These are phyloP conservation scores for Hansfordia pulvinata DNA, from an alignment of 2,329 filamentous ascomycete species.

Conservation along the genomic window DNA sequence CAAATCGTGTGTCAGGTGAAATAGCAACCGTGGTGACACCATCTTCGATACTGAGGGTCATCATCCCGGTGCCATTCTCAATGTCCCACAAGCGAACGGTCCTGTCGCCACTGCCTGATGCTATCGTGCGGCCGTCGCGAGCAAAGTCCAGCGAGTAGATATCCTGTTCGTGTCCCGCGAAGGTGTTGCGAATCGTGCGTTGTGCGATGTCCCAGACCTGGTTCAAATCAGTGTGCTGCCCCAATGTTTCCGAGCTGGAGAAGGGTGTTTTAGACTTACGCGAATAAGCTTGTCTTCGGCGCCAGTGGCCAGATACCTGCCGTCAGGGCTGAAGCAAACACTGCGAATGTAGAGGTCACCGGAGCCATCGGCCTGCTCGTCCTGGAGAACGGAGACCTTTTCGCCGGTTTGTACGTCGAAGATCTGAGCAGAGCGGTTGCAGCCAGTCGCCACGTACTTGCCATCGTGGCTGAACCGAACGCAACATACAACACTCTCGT, in stretches of 20 bases:
- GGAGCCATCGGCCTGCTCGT: conserved; percentile 73
- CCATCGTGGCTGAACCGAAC: conserved; percentile 94
- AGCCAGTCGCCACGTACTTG: conserved; percentile 90
- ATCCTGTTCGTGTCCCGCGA: conserved; percentile 95
- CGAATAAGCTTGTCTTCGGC: conserved; percentile 96
- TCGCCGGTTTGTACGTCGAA: conserved; percentile 83
- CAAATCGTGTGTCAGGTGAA: conserved; percentile 85
- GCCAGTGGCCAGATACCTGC: conserved; percentile 84
- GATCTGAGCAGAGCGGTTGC: conserved; percentile 98
- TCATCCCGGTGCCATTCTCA: conserved; percentile 65
- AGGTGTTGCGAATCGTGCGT: conserved; percentile 78
- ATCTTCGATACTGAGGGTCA: conserved; percentile 86
- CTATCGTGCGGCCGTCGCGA: conserved; percentile 84
- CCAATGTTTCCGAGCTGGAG: too few species aligned
- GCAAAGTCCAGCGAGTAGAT: conserved; percentile 96
- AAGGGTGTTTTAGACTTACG: too few species aligned
- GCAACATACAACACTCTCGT: conserved; percentile 96
- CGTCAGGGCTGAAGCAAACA: conserved; percentile 96
- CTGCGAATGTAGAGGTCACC: conserved; percentile 95
- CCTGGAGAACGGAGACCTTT: conserved; percentile 81
- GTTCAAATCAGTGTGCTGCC: conserved; percentile 6
- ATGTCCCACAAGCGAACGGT: conserved; percentile 97
- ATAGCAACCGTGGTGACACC: conserved; percentile 96
- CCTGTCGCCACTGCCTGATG: conserved; percentile 86
- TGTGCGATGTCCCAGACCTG: conserved; percentile 92